phyloP scores from a whole-genome alignment of 2,329 filamentous ascomycete genomes.

The Macrophomina tecta region DNA sequence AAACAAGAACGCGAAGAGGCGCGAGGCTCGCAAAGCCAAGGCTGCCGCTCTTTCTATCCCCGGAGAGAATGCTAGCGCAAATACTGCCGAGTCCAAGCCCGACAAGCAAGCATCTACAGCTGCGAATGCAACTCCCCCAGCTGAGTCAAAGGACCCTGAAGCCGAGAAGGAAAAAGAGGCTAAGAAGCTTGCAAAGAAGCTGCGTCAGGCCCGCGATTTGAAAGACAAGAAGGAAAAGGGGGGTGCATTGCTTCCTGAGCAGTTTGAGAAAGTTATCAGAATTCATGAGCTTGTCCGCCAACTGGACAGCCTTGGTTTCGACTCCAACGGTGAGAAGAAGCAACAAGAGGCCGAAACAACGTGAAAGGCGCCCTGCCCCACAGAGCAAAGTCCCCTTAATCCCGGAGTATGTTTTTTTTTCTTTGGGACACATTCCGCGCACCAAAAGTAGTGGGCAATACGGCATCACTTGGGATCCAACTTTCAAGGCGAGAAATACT shows the following conservation, averaged over 20 bases:
- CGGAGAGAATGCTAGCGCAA: constrained; percentile 33
- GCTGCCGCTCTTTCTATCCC: constrained; percentile 52
- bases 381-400: not conserved
- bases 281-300: constrained; percentile 93
- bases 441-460: too few species aligned
- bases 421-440: not conserved
- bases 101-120: not conserved
- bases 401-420: not conserved
- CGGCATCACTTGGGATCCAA: not conserved
- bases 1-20: constrained; percentile 86
- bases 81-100: constrained; percentile 31
- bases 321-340: constrained; percentile 74
- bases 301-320: constrained; percentile 82
- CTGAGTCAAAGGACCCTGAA: constrained; percentile 51
- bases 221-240: constrained; percentile 90
- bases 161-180: constrained; percentile 91
- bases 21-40: constrained; percentile 67
- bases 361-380: not conserved
- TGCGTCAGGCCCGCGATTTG: constrained; percentile 90
- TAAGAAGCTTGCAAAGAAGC: constrained; percentile 88
- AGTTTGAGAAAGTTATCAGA: constrained; percentile 96
- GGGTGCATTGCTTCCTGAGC: constrained; percentile 83
- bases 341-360: constrained; percentile 24
- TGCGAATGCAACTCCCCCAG: constrained; percentile 34
- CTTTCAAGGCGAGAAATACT: not conserved